Evolutionary conservation across 2,329 filamentous ascomycete species (phyloP).

Genomic region (Chrysoporthe puriensis): DNA sequence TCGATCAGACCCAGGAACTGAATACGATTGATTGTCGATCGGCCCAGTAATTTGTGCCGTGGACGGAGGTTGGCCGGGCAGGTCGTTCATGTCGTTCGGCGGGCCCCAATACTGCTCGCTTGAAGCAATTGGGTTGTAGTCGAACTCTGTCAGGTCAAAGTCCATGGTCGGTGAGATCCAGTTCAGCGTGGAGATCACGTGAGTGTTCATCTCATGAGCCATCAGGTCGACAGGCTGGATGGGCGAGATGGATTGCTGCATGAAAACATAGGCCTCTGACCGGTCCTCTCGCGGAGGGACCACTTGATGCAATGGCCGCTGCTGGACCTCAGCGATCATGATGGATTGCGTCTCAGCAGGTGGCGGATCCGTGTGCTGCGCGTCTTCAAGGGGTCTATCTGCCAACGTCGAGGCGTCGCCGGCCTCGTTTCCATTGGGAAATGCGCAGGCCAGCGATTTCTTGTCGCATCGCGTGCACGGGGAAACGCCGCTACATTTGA

Average conservation of each 20-base stretch:
- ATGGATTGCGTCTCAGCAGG: constrained; percentile 6
- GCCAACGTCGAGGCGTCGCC: not conserved
- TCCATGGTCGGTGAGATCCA: constrained; percentile 26
- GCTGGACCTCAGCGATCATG: not conserved
- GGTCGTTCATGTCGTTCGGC: not conserved
- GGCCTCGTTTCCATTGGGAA: constrained; percentile 15
- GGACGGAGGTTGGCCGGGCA: constrained; percentile 1
- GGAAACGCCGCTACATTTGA: constrained; percentile 18
- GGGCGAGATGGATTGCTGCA: constrained; percentile 1
- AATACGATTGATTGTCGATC: not conserved
- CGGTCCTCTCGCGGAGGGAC: not conserved
- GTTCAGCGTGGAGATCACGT: constrained; percentile 24
- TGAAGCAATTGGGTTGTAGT: constrained; percentile 16
- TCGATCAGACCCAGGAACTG: not conserved
- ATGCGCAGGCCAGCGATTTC: constrained; percentile 19
- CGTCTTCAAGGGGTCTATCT: not conserved
- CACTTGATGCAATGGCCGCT: constrained; percentile 2
- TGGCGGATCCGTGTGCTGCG: not conserved
- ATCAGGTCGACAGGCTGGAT: constrained; percentile 10
- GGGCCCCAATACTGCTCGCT: constrained; percentile 21
- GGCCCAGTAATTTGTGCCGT: not conserved
- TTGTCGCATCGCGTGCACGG: constrained; percentile 20
- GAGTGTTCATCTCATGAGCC: constrained; percentile 7
- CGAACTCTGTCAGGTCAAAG: constrained; percentile 18
- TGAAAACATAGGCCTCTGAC: not conserved